Evolutionary conservation across 1,284 basidiomycete genomes (phyloP), one percentile per base, ranked within the genome.

Genomic region (Anthracocystis panici-leucophaei): DNA sequence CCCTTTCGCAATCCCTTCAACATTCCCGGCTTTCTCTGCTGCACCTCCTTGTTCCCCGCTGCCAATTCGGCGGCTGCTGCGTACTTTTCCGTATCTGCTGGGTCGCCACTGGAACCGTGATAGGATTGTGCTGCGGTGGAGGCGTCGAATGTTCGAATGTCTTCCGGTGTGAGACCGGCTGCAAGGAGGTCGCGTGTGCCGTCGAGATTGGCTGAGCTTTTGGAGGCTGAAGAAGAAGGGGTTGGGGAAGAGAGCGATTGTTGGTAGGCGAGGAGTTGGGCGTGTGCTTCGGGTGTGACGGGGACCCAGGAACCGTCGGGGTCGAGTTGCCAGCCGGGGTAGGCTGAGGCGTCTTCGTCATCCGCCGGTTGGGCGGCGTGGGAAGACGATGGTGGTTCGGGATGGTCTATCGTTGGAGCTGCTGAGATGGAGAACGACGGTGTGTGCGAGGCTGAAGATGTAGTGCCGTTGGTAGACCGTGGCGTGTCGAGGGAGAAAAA

Each of bases 241-340:
- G 57, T 14, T 2, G 42, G n/a, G 4, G 27, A 14, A n/a, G 58
- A 21, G 29, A 58, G 50, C 2, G 61, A 54, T 20, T 63, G 53
- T 49, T 75, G 67, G 54, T 73, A 83, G 1, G 66, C 68, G 14
- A 66, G 68, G 31, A 80, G 79, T 8, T 65, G 63, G 3, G 71
- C 76, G 57, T 83, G 82, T 3, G 83, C 82, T 53, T 82, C 80
- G 2, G 82, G 81, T 12, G 83, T 84, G 27, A 84, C 75, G 38
- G 83, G 82, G 3, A 81, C 72, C 82, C 82, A 83, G 0, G 75
- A 69, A 9, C 83, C 83, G 50, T 84, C 81, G 7, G 81, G 80
- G 51, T 83, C 82, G 52, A 80, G 79, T 40, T 74, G 68, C 83
- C 83, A 84, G 23, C 83, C 83, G 4, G 70, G 68, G 48, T 82